A percentile compares a stretch with the other conserved stretches of the same genome.
phyloP scores from a whole-genome alignment of 176 grass and related monocot species.

The Carex kokanica region DNA sequence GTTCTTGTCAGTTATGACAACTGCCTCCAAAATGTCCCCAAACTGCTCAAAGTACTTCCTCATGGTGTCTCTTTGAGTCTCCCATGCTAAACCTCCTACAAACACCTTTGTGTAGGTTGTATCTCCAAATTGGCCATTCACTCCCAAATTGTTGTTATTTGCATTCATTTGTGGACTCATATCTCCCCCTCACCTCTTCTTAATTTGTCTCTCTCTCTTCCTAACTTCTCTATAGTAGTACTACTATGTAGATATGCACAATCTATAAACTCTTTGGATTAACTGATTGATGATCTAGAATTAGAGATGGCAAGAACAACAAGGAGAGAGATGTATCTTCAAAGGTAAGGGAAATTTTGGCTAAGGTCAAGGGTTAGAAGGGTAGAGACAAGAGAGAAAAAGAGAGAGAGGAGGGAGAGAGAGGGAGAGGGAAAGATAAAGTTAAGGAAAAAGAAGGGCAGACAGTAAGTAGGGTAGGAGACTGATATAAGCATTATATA shows the following conservation, averaged over 20 bases:
- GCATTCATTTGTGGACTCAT: slow-evolving; percentile 36
- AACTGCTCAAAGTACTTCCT: slow-evolving; percentile 98
- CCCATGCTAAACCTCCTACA: slow-evolving; percentile 93
- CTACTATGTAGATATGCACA: slow-evolving; percentile 15
- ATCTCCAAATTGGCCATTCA: slow-evolving; percentile 89
- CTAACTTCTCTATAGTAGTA: neutral
- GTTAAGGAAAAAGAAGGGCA: slow-evolving; percentile 11
- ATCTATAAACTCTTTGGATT: neutral
- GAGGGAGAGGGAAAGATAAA: slow-evolving; percentile 27
- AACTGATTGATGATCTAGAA: neutral
- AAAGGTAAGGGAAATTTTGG: slow-evolving; percentile 17
- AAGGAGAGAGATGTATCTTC: neutral
- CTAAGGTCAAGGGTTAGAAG: slow-evolving; percentile 45
- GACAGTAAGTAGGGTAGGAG: slow-evolving; percentile 25
- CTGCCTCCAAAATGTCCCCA: slow-evolving; percentile 93
- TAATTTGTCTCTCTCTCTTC: neutral
- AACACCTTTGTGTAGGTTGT: slow-evolving; percentile 99
- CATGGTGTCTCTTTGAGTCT: slow-evolving; percentile 97
- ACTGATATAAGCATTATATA: slow-evolving; percentile 39
- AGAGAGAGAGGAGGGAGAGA: slow-evolving; percentile 26
- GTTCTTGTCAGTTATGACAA: slow-evolving; percentile 98
- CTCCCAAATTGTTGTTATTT: slow-evolving; percentile 34
- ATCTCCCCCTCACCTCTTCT: slow-evolving; percentile 3
- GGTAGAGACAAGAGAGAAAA: neutral
- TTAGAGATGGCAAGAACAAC: neutral